Conservation (phyloP, 768 basidiomycete genomes). For the Russula abietina region DNA sequence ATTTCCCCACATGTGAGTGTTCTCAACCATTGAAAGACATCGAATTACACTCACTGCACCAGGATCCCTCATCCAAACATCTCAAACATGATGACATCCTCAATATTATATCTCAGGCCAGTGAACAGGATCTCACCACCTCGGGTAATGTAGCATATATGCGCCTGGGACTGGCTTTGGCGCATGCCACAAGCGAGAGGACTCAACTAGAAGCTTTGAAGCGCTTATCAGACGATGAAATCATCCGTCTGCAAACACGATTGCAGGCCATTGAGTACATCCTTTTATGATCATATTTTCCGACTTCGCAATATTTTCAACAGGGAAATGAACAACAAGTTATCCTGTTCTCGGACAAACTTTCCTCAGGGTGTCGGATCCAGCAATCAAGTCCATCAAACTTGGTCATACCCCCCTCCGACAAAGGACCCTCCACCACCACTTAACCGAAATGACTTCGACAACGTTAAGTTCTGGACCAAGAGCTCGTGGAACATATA, state of each 20-base stretch:
- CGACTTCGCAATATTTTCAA: neutral
- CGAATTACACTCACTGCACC: neutral
- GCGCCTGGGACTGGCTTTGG: neutral
- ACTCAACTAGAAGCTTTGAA: neutral
- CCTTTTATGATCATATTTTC: neutral
- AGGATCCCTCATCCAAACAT: neutral
- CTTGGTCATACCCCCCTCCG: neutral
- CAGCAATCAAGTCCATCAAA: neutral
- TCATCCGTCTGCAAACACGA: neutral
- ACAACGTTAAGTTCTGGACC: neutral
- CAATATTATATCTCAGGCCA: neutral
- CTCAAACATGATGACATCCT: neutral
- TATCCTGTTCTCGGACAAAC: neutral
- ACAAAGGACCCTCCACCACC: neutral
- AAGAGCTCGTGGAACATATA: neutral
- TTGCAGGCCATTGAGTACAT: neutral
- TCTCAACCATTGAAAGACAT: neutral
- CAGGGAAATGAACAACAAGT: neutral
- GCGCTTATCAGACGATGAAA: neutral
- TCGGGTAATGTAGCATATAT: neutral
- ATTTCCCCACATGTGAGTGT: neutral
- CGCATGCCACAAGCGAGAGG: neutral
- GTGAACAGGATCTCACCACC: neutral
- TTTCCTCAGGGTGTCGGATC: neutral
- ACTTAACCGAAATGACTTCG: neutral